Conservation (phyloP, 305 asterid genomes). For the Caryopteris hybrid region DNA sequence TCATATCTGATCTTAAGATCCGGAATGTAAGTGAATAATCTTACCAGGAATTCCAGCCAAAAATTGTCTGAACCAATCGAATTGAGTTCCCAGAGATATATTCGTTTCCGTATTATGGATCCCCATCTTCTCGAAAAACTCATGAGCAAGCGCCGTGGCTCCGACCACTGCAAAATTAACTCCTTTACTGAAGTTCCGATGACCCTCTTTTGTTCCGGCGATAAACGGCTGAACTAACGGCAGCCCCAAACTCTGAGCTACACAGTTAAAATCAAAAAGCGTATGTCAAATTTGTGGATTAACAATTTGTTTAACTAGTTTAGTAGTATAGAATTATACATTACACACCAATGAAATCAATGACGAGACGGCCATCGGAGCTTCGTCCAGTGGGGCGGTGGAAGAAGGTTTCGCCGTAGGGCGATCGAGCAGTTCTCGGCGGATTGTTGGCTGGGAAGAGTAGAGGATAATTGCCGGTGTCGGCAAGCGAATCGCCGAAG, state of each 20-base stretch:
- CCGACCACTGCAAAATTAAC: slow-evolving; percentile 66
- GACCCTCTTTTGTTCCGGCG: slow-evolving; percentile 1
- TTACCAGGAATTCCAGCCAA: slow-evolving; percentile 32
- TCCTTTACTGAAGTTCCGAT: slow-evolving; percentile 31
- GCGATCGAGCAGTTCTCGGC: too few species aligned
- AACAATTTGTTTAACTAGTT: too few species aligned
- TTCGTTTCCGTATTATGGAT: slow-evolving; percentile 23
- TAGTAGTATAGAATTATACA: too few species aligned
- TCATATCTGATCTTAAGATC: too few species aligned
- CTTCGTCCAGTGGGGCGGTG: too few species aligned
- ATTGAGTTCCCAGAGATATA: slow-evolving; percentile 40
- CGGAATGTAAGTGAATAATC: background rate
- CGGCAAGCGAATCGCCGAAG: too few species aligned
- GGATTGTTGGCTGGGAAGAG: too few species aligned
- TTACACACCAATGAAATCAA: too few species aligned
- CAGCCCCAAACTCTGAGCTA: slow-evolving; percentile 55
- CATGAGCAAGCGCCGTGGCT: slow-evolving; percentile 44
- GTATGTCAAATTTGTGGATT: background rate
- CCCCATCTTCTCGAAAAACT: slow-evolving; percentile 33
- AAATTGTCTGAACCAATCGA: slow-evolving; percentile 41
- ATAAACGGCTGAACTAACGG: slow-evolving; percentile 42
- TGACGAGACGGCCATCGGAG: too few species aligned
- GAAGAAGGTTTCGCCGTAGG: too few species aligned
- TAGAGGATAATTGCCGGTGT: too few species aligned
- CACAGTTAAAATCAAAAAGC: background rate